Percentiles rank a stretch among this genome's conserved stretches.
Conservation (phyloP, 176 grass and related monocot species). For the Ensete glaucum region DNA sequence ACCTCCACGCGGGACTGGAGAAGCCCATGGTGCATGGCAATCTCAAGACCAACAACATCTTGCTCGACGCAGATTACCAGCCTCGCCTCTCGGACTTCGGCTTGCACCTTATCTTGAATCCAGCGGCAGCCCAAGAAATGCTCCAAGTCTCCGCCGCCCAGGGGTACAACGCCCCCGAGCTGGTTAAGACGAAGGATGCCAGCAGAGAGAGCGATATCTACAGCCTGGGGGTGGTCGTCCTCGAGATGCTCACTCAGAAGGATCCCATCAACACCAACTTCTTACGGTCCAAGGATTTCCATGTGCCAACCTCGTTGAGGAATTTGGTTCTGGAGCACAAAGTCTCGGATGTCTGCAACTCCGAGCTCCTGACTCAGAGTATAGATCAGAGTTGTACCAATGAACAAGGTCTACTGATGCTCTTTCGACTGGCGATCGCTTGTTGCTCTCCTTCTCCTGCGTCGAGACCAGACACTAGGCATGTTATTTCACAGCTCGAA, state of each 20-base stretch:
- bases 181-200: constrained; percentile 34
- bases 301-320: constrained; percentile 18
- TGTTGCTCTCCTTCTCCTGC: constrained; percentile 26
- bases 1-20: constrained; percentile 66
- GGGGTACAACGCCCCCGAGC: constrained; percentile 85
- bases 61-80: constrained; percentile 85
- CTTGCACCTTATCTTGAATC: constrained; percentile 60
- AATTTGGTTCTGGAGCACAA: constrained; percentile 37
- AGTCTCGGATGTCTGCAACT: constrained; percentile 29
- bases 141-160: constrained; percentile 54
- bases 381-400: constrained; percentile 14
- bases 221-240: constrained; percentile 35
- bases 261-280: constrained; percentile 29
- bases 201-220: constrained; percentile 31
- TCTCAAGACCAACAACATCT: constrained; percentile 89
- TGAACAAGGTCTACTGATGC: constrained; percentile 23
- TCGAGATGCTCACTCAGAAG: constrained; percentile 43
- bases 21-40: constrained; percentile 84
- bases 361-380: constrained; percentile 10
- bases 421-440: constrained; percentile 40
- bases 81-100: constrained; percentile 80
- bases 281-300: constrained; percentile 14
- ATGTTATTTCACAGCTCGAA: constrained; percentile 21
- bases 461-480: constrained; percentile 29
- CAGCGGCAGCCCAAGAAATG: constrained; percentile 59